These are phyloP conservation scores for Kluyveromyces dobzhanskii DNA, from an alignment of 805 yeast species.

Conservation along the genomic window DNA sequence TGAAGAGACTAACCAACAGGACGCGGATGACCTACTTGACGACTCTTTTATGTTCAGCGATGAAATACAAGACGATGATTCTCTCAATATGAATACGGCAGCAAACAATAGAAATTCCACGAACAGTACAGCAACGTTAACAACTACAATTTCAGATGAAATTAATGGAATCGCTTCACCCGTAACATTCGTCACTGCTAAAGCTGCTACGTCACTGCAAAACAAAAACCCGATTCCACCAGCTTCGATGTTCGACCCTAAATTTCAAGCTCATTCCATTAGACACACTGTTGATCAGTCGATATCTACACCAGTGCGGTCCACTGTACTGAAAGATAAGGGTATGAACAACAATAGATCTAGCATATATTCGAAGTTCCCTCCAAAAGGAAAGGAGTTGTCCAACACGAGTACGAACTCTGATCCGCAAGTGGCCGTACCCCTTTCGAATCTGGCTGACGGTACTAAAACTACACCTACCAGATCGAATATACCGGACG, in stretches of 20 bases:
- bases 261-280: conserved; percentile 46
- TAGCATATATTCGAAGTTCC: conserved; percentile 22
- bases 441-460: background rate
- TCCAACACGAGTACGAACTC: background rate
- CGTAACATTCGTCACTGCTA: conserved; percentile 53
- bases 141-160: background rate
- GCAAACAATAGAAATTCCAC: conserved; percentile 13
- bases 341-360: conserved; percentile 16
- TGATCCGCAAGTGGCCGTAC: background rate
- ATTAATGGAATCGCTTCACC: conserved; percentile 5
- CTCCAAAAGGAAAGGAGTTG: conserved; percentile 26
- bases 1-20: conserved; percentile 2
- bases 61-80: conserved; percentile 33
- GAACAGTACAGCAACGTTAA: conserved; percentile 7
- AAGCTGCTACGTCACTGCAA: conserved; percentile 50
- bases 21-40: conserved; percentile 34
- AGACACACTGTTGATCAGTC: conserved; percentile 59
- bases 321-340: conserved; percentile 18
- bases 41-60: conserved; percentile 50
- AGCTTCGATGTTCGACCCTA: conserved; percentile 44
- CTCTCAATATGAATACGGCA: conserved; percentile 28
- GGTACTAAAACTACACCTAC: background rate
- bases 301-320: conserved; percentile 51
- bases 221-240: conserved; percentile 33
- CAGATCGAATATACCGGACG: background rate